Evolutionary conservation across 202 grass and related monocot species (phyloP).

Genomic region (Setaria viridis): DNA sequence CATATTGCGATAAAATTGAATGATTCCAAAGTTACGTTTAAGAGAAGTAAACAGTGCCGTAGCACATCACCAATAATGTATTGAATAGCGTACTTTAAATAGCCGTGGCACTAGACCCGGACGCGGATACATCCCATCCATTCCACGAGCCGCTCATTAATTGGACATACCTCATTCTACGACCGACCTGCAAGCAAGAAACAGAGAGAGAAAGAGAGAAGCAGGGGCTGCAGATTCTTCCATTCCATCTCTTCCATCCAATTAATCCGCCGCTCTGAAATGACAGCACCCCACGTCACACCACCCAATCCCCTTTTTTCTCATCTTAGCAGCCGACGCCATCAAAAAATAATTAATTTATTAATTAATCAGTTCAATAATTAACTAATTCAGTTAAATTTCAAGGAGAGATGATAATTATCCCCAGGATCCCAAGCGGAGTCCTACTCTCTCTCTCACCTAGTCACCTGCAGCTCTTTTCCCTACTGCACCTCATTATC

Average conservation of each 20-base stretch:
- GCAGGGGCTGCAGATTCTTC: background rate
- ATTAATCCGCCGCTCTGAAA: constrained; percentile 29
- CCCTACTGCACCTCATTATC: background rate
- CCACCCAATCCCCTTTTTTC: background rate
- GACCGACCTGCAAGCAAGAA: background rate
- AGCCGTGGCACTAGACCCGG: constrained; percentile 11
- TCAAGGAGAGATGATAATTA: no score
- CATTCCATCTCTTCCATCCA: background rate
- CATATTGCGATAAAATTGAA: background rate
- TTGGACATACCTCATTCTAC: background rate
- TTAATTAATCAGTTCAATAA: background rate
- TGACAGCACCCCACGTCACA: constrained; percentile 21
- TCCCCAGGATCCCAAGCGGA: background rate
- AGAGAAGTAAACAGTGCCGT: background rate
- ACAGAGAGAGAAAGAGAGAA: background rate
- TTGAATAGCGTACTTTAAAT: constrained; percentile 2
- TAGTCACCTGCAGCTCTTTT: background rate
- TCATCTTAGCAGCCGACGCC: constrained; percentile 7
- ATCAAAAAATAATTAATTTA: background rate
- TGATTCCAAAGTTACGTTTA: background rate
- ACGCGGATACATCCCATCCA: constrained; percentile 29
- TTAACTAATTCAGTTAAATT: background rate
- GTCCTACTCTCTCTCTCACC: background rate
- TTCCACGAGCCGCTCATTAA: constrained; percentile 8
- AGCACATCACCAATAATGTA: constrained; percentile 10